Evolutionary conservation across 257 asterid genomes (phyloP), one percentile per base, ranked within the genome.

Genomic region (Solanum sejunctum): DNA sequence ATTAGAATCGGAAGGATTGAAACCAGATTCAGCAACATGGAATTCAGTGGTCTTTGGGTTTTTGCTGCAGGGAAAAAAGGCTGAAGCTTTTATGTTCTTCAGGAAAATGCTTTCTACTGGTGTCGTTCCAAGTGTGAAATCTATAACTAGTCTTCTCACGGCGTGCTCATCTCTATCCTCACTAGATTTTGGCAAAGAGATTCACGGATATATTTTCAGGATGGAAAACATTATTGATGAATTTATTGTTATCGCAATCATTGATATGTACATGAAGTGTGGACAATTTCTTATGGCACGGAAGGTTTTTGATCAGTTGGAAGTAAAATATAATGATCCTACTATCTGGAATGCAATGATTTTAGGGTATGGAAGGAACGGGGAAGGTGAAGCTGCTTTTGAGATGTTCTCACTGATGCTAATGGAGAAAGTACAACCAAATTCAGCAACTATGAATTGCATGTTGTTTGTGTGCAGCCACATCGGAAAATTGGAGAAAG

Each of bases 301-400:
- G 60, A 85, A 45, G 47, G 58, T 91, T 82, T 97, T 95, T 86
- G 77, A 88, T 55, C 92, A 89, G 87, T 90, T 92, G 81, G 85
- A 80, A 39, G 69, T 56, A 67, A 89, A 88, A 88, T 90, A 93
- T 51, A 83, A 85, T 12, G 98, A 96, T 87, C 96, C 99, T 16
- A 94, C 94, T 20, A 86, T 93, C 75, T 96, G 99, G 98, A 96
- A 96, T 83, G 97, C 97, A 20, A 96, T 93, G 95, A 96, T 96
- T 70, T 93, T 94, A 58, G 99, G 99, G 20, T 94, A 93, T 57
- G 98, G 98, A 66, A 91, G 87, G 83, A 92, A 96, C 49, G 97
- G 98, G 49, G 86, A 83, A 70, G 85, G 86, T 72, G 93, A 91
- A 91, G 90, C 91, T 75, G 98, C 97, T 85, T 93, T 91, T 70